Evolutionary conservation across 345 rosid species (phyloP), one percentile per base, ranked within the genome.

Genomic region (Eucalyptus curtisii): DNA sequence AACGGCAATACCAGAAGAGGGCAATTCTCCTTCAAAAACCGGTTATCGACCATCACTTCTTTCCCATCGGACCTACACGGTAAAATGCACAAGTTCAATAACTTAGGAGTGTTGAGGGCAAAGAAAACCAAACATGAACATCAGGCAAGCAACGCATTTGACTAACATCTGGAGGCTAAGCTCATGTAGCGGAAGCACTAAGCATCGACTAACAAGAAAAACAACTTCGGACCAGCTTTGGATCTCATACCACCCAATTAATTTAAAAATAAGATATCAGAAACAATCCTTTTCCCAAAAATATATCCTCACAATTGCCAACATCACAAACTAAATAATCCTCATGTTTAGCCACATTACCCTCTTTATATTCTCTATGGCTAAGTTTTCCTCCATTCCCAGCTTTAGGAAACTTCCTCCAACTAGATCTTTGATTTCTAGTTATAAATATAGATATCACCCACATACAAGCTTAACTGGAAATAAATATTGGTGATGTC

Each of bases 1-100:
- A 48, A 82, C 16, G 33, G 64, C 52, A 87, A 88, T 96, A 97
- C 99, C 97, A 97, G 93, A 92, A 91, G 96, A 82, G 99, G 99
- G 91, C 95, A 90, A 91, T 94, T 94, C 87, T 93, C 95, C 95
- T 96, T 98, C 91, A 98, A 97, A 93, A 92, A 95, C 88, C 89
- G 91, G 93, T 98, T 98, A 91, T 97, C 96, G 89, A 98, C 98
- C 86, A 93, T 85, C 84, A 95, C 98, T 93, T 98, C 97, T 91
- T 93, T 92, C 87, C 99, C 99, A 93, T 98, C 99, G 71, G 99
- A 94, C 94, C 99, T 97, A 90, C 90, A 61, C 2, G 16, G 12
- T 42, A 16, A 79, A 31, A 27, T n/a, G 20, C 64, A 49, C 66
- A 88, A 52, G 76, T 42, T 89, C 17, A 2, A 37, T 53, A 27